Percentiles rank a stretch among this genome's conserved stretches.
These are phyloP conservation scores for Alternaria arbusti DNA, from an alignment of 2,329 filamentous ascomycete genomes.

Conservation along the genomic window DNA sequence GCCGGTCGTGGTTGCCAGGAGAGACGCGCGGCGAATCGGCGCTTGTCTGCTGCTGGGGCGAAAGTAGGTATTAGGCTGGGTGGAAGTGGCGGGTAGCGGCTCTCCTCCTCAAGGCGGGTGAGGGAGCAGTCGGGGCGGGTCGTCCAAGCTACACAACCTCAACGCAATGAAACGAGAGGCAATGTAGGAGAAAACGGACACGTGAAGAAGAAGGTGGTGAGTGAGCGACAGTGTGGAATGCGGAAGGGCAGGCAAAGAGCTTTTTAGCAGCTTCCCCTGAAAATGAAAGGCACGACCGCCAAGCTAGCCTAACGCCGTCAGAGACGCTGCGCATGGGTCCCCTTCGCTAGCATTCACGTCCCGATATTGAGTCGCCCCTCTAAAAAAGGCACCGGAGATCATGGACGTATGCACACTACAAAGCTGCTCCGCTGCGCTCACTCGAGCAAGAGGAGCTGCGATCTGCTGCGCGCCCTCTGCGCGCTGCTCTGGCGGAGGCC, in stretches of 20 bases:
- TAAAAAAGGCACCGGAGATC: conserved; percentile 17
- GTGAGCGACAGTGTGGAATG: conserved; percentile 42
- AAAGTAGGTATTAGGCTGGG: conserved; percentile 5
- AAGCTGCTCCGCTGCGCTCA: conserved; percentile 2
- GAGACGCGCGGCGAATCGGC: conserved; percentile 43
- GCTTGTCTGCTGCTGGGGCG: conserved; percentile 25
- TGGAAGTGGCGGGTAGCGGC: conserved; percentile 18
- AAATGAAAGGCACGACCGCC: conserved; percentile 34
- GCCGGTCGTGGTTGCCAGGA: conserved; percentile 38
- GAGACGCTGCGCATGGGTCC: conserved; percentile 29
- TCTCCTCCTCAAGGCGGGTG: conserved; percentile 31
- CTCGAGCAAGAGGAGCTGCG: conserved; percentile 2
- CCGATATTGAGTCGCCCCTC: conserved; percentile 28
- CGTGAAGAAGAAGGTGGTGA: conserved; percentile 26
- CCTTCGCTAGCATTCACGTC: conserved; percentile 30
- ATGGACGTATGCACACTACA: not conserved
- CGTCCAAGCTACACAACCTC: conserved; percentile 17
- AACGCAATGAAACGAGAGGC: conserved; percentile 41
- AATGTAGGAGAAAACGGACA: conserved; percentile 28
- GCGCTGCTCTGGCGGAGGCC: conserved; percentile 6
- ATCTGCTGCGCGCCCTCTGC: not conserved
- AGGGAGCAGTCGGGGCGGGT: conserved; percentile 12
- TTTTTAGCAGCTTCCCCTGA: conserved; percentile 43
- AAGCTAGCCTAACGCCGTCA: conserved; percentile 35
- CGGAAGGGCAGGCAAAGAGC: conserved; percentile 35